Conservation (phyloP, 345 rosid genomes). For the Fremontodendron californicum region DNA sequence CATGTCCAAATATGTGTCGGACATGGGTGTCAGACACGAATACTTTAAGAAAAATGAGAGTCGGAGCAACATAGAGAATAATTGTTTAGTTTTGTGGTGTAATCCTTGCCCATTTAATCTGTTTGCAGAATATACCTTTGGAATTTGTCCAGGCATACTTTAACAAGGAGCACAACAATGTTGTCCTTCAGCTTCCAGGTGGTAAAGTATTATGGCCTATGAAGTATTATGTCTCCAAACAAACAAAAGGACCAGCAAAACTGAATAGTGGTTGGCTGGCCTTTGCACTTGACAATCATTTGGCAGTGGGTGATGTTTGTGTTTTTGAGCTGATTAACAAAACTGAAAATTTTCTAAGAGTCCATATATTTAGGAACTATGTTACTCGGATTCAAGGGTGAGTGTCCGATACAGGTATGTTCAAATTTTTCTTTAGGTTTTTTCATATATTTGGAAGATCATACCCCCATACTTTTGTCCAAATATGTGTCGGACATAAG, state of each 20-base stretch:
- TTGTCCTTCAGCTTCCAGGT: not conserved
- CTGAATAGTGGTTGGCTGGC: constrained; percentile 1
- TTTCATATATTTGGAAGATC: too few relatives aligned
- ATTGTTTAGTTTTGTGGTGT: not conserved
- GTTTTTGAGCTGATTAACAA: constrained; percentile 16
- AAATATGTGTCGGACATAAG: too few relatives aligned
- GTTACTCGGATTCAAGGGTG: too few relatives aligned
- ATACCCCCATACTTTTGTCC: too few relatives aligned
- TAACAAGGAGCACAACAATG: not conserved
- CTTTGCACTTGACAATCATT: constrained; percentile 10
- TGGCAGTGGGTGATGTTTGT: constrained; percentile 21
- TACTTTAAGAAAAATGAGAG: too few relatives aligned
- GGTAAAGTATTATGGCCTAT: not conserved
- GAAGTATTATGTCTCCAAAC: not conserved
- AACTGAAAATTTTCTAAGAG: not conserved
- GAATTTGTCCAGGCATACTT: not conserved
- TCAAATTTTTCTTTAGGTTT: too few relatives aligned
- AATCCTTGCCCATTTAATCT: too few relatives aligned
- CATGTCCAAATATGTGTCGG: too few relatives aligned
- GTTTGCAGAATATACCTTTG: not conserved
- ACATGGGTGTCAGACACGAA: too few relatives aligned
- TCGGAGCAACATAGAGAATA: too few relatives aligned
- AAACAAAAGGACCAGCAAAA: not conserved
- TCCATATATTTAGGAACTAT: not conserved
- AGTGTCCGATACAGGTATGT: too few relatives aligned